Evolutionary conservation across 1,284 basidiomycete species (phyloP).

Genomic region (Irpex sp.): DNA sequence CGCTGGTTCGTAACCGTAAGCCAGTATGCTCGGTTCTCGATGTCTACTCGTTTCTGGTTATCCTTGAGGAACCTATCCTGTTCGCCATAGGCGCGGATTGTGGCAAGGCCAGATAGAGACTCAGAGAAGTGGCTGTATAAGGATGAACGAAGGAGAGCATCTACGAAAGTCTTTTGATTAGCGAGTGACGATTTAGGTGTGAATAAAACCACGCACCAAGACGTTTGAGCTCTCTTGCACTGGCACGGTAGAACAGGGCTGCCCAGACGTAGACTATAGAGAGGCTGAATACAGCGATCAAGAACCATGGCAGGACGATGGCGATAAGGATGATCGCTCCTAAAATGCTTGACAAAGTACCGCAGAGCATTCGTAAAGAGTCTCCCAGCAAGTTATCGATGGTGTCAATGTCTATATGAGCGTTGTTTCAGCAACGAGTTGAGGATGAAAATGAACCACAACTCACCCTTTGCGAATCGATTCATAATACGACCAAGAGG

Average conservation of each 20-base stretch:
- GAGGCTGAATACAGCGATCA: constrained; percentile 67
- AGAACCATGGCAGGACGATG: constrained; percentile 82
- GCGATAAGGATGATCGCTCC: constrained; percentile 78
- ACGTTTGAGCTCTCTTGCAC: constrained; percentile 82
- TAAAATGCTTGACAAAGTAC: constrained; percentile 61
- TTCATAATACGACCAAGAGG: constrained; percentile 91
- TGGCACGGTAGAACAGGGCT: constrained; percentile 82
- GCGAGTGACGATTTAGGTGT: constrained; percentile 40
- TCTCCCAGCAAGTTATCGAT: constrained; percentile 80
- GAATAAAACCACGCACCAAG: not conserved
- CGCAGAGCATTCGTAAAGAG: constrained; percentile 71
- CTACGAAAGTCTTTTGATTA: constrained; percentile 54
- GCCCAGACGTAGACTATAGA: constrained; percentile 57
- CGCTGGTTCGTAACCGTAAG: constrained; percentile 80
- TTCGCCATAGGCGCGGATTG: constrained; percentile 74
- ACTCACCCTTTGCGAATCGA: constrained; percentile 67
- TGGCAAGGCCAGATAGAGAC: constrained; percentile 71
- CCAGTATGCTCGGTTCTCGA: constrained; percentile 91
- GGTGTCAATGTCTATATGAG: constrained; percentile 71
- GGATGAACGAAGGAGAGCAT: constrained; percentile 65
- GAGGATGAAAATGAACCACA: too few relatives aligned
- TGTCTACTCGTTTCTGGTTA: constrained; percentile 77
- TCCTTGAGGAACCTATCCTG: constrained; percentile 64
- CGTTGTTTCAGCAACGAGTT: not conserved
- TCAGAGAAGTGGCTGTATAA: constrained; percentile 83